Evolutionary conservation across 1,284 basidiomycete species (phyloP), one percentile per base, ranked within the genome.

Genomic region (Moesziomyces globuligerus): DNA sequence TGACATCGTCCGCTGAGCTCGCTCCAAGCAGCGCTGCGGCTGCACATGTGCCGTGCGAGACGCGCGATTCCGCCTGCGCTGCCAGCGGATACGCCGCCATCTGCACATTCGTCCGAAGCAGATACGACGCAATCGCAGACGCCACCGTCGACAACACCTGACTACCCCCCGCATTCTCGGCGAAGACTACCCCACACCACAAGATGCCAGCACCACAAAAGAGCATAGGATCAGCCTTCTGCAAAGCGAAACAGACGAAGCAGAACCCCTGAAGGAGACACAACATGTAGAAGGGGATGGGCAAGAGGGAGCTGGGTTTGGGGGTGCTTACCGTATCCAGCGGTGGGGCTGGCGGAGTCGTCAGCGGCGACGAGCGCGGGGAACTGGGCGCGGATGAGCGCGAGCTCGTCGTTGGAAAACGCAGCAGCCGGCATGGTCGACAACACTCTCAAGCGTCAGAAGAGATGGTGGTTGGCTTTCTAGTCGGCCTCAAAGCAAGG

Each of bases 131-230:
- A 67, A 91, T 86, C 34, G 86, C 83, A 52, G 87, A 85, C 41
- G 87, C 87, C 37, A 88, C 88, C 1, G 72, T 52, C 36, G 71
- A 66, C 1, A 83, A 70, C 54, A 81, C 81, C 78, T 91, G 90
- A 3, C 89, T 90, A 5, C 90, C 91, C 0, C 90, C 91, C 0
- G 91, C 91, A 72, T 90, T 92, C 83, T 91, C 90, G 9, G 86
- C 90, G 74, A 87, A 91, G 67, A 91, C 66, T 53, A 21, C 37
- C 18, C 34, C 15, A n/a, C n/a, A n/a, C n/a, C n/a, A n/a, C n/a
- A n/a, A n/a, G n/a, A n/a, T n/a, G n/a, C n/a, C n/a, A n/a, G n/a
- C n/a, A n/a, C n/a, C n/a, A n/a, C n/a, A n/a, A 26, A n/a, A 28
- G 4, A 28, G 10, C 23, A 4, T 5, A 4, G 9, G 10, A 17